Base-by-base conservation (phyloP, 2,329 filamentous ascomycete species). In the Aspergillus amoenus region DNA sequence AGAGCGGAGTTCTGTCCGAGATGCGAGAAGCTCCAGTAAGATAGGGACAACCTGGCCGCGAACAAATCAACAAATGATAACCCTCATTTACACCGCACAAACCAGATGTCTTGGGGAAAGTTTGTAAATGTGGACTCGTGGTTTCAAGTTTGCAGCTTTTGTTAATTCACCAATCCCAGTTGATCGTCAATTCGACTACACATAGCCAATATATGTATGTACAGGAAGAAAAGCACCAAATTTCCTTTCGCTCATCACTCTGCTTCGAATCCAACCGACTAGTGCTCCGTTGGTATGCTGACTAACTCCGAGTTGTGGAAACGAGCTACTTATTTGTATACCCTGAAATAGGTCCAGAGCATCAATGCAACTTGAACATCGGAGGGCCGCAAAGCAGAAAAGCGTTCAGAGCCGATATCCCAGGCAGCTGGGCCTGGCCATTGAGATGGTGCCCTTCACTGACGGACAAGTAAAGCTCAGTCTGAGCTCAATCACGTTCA, bases 191-290 rank as follows among this genome's bases (percentile, higher is more conserved):
- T 51, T 30, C 57, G 55, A 54, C 50, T 54, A 57, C 55, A 57
- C 55, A 56, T 57, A 59, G 55, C 59, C 54, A 57, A 59, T 52
- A 58, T 58, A 61, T 58, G 55, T 61, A 61, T 59, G 59, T 61
- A 63, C 55, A 63, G 53, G 59, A 58, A 45, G 50, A 39, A 53
- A 55, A 52, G 39, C 49, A 60, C 48, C 57, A 50, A 21, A n/a
- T 45, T n/a, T 52, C 40, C 21, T 37, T 13, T 44, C 17, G 21
- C 43, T 48, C 39, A 15, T 52, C 43, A 24, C 44, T 42, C 22
- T 52, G 22, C 32, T 41, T 58, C 12, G 13, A 27, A 24, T 17
- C 15, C 27, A 44, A 18, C 39, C 42, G 42, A 42, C 32, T 17
- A 34, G 24, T 18, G 21, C 34, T 15, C 21, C 3, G 18, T 21